Evolutionary conservation across 139 green algal genomes (phyloP).

Genomic region (Closterium sp.): DNA sequence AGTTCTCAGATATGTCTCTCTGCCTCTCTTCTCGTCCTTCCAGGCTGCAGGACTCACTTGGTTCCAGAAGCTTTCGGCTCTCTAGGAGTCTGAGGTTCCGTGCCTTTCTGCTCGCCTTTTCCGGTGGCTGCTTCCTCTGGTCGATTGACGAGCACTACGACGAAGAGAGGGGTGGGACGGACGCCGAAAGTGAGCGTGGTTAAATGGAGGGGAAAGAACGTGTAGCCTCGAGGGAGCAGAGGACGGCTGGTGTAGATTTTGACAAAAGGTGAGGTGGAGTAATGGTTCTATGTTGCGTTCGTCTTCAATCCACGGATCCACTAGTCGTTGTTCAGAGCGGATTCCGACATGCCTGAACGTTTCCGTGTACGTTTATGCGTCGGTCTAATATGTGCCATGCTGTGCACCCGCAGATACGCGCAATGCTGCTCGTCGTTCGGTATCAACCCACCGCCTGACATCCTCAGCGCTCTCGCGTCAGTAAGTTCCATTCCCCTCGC

Average conservation of each 20-base stretch:
- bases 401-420: neutral
- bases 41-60: neutral
- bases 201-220: neutral
- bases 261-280: neutral
- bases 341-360: neutral
- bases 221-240: neutral
- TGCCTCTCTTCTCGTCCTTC: neutral
- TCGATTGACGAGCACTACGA: neutral
- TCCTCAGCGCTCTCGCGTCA: neutral
- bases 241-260: neutral
- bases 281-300: neutral
- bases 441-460: neutral
- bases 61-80: too few relatives aligned
- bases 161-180: neutral
- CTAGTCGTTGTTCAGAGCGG: neutral
- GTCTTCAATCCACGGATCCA: neutral
- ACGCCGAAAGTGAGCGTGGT: too few relatives aligned
- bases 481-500: neutral
- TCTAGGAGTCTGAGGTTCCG: too few relatives aligned
- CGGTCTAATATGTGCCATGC: neutral
- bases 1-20: neutral
- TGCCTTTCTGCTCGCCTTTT: neutral
- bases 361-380: neutral
- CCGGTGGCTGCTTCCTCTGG: neutral
- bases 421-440: neutral